Base-by-base conservation (phyloP, 306 rosid species). In the Oemleria cerasiformis region DNA sequence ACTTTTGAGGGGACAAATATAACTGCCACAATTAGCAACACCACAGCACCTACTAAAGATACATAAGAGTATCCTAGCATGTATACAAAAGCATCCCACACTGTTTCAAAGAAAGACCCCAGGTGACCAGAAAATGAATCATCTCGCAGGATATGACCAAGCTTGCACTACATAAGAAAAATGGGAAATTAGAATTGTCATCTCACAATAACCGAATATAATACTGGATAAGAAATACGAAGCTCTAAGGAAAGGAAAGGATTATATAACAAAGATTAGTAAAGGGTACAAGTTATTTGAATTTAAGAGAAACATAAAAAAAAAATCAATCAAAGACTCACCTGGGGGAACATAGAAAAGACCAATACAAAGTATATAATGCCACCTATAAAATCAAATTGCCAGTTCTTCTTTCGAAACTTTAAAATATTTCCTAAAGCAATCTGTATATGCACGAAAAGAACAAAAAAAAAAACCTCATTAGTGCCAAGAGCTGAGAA, bases 401-500 rank as follows among this genome's bases (percentile, higher is more conserved):
- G 99, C 99, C 99, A 94, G 75, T 94, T 94, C 87, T 94, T 94
- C 91, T 89, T 94, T 21, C 99, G 88, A 78, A 91, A 94, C 78
- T 94, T 94, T 71, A 91, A 84, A 75, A 94, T 94, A 78, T 94
- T 94, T 68, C 99, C 92, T 36, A 94, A 63, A 21, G 99, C 99
- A 86, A 94, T 89, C 99, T 94, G 90, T n/a, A n/a, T n/a, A n/a
- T n/a, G n/a, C n/a, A 78, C 73, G 62, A 45, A 62, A 41, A 58
- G 15, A 73, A 71, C 70, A 8, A 67, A 53, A 58, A 12, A 73
- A 71, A 70, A 8, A 70, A 68, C 38, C 63, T 19, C 63, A 53
- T 38, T 60, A 77, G 65, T 51, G 68, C 69, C 43, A 77, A 50
- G 42, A 9, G 53, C 65, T 54, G 43, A 48, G 42, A 75, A 19